Base-by-base conservation (phyloP, 805 yeast species). In the Jamesozyma jinghongensis region DNA sequence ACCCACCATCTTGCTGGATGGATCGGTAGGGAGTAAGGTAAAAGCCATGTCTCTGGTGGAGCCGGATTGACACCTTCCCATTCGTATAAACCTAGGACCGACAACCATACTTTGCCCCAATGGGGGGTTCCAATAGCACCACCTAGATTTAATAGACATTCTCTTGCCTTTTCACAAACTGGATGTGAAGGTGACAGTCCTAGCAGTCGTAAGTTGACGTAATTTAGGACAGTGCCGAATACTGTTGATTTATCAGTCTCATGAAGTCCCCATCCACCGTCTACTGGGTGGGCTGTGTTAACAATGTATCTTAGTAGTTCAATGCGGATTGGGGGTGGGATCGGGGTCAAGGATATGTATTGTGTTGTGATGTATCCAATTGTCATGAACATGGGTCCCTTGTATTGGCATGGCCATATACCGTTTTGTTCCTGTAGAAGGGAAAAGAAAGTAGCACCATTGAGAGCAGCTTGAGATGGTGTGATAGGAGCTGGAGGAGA, bases 1-100 rank as follows among this genome's bases (percentile, higher is more conserved):
- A 90, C 96, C 99, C 99, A 92, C 98, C 97, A 92, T 56, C 85
- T 74, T 28, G 88, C 94, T 1, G 99, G 98, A 56, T 92, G 97
- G 32, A 87, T 68, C 0, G 95, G 94, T 2, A 81, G 53, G 37
- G 69, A 56, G 46, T 86, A 84, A 1, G 98, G 99, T 32, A 90
- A 61, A 43, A 81, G 62, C 92, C 95, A 92, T 37, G 87, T 64
- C 56, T 92, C 99, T 1, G 97, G 90, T 3, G 99, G 98, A 1
- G 96, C 94, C 3, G 99, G 98, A 51, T 92, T 92, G 4, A 90
- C 95, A 41, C 98, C 99, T 46, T 84, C 94, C 95, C 97, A 92
- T 31, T 75, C 75, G 57, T 88, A 92, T 39, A 92, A 63, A 47
- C 81, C 85, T 44, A 92, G 65, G 3, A 86, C 56, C 0, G 96